phyloP scores from a whole-genome alignment of 768 basidiomycete genomes.

The Suillus variegatus region DNA sequence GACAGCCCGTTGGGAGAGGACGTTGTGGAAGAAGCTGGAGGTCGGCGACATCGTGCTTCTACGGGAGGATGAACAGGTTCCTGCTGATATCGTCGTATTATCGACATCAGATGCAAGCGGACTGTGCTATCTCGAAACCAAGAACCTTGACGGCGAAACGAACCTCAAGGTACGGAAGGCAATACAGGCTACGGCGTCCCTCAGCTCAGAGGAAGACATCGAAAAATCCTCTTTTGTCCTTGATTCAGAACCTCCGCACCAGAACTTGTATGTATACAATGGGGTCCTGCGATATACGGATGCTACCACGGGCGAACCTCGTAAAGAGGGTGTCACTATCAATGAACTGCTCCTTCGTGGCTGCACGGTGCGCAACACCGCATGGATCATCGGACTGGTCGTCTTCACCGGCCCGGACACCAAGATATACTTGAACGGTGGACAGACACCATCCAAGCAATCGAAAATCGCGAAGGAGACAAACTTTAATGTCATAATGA shows the following conservation, averaged over 20 bases:
- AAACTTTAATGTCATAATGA: constrained; percentile 96
- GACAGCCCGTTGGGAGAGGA: constrained; percentile 88
- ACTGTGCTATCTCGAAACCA: constrained; percentile 95
- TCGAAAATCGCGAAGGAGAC: constrained; percentile 98
- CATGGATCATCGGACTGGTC: constrained; percentile 93
- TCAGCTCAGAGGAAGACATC: constrained; percentile 85
- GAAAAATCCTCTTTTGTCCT: constrained; percentile 85
- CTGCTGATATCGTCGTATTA: constrained; percentile 92
- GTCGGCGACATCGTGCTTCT: constrained; percentile 95
- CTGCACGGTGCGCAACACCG: constrained; percentile 85
- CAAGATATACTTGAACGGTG: constrained; percentile 91
- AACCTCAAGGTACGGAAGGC: constrained; percentile 89
- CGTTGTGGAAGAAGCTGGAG: constrained; percentile 98
- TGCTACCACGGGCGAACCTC: constrained; percentile 47
- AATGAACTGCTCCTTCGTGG: constrained; percentile 93
- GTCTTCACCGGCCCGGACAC: constrained; percentile 92
- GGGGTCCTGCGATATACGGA: constrained; percentile 80
- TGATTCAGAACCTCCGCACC: constrained; percentile 92
- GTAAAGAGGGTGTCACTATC: constrained; percentile 76
- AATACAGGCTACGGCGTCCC: constrained; percentile 70
- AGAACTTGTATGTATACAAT: constrained; percentile 90
- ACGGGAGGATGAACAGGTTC: constrained; percentile 93
- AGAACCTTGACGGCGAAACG: constrained; percentile 97
- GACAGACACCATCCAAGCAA: constrained; percentile 93
- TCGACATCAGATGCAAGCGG: constrained; percentile 91